These are phyloP conservation scores for Annulohypoxylon truncatum DNA, from an alignment of 2,329 filamentous ascomycete species.

Conservation along the genomic window DNA sequence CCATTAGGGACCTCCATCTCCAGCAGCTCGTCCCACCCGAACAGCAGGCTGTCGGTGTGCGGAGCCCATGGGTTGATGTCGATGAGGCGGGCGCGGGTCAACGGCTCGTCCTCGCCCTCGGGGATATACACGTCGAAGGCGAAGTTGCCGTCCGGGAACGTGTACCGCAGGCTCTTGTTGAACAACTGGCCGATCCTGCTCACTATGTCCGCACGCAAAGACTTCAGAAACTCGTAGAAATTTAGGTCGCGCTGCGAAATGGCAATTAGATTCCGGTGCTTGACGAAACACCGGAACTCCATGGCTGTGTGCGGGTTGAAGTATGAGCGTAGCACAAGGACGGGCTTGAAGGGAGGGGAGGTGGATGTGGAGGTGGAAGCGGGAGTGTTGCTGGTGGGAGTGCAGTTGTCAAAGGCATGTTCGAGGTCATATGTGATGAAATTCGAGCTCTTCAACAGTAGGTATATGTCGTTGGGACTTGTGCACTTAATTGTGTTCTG, in stretches of 20 bases:
- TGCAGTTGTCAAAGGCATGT: constrained; percentile 87
- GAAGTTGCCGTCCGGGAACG: constrained; percentile 86
- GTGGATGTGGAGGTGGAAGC: constrained; percentile 52
- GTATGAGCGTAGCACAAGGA: constrained; percentile 88
- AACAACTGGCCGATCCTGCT: constrained; percentile 83
- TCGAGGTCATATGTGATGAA: constrained; percentile 95
- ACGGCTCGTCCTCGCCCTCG: constrained; percentile 65
- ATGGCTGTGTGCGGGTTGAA: constrained; percentile 89
- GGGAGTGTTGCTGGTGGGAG: constrained; percentile 60
- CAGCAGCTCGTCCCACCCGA: constrained; percentile 89
- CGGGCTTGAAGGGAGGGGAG: constrained; percentile 70
- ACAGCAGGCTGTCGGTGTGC: constrained; percentile 88
- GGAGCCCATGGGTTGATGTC: constrained; percentile 97
- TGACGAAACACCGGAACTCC: constrained; percentile 96
- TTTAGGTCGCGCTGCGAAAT: constrained; percentile 92
- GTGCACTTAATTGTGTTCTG: constrained; percentile 92
- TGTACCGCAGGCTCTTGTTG: constrained; percentile 75
- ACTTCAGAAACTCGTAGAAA: constrained; percentile 82
- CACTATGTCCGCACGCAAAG: constrained; percentile 72
- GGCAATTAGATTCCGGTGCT: constrained; percentile 80
- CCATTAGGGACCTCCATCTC: constrained; percentile 71
- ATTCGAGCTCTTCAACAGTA: constrained; percentile 92
- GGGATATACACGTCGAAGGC: constrained; percentile 95
- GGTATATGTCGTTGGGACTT: constrained; percentile 89
- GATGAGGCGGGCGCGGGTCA: constrained; percentile 84